Evolutionary conservation across 2,329 filamentous ascomycete species (phyloP).

Genomic region (Triangularia verruculosa): DNA sequence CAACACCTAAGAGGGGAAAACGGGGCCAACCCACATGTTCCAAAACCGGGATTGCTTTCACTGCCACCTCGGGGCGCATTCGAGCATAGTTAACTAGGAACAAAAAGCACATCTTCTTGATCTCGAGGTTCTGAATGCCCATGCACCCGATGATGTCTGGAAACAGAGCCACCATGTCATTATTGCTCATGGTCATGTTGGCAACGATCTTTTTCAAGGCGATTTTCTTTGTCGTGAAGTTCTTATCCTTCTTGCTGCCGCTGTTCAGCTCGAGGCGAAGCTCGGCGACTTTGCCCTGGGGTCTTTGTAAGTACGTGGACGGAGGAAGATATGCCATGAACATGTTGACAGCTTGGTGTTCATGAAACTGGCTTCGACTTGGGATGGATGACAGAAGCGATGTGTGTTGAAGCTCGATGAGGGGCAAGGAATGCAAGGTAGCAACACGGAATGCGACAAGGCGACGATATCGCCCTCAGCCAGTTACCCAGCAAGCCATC

Average conservation of each 20-base stretch:
- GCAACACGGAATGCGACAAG: constrained; percentile 8
- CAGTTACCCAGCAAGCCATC: background rate
- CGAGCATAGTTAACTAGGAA: constrained; percentile 97
- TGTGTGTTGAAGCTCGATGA: background rate
- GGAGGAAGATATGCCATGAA: constrained; percentile 54
- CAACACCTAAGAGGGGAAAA: constrained; percentile 11
- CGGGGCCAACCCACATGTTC: constrained; percentile 58
- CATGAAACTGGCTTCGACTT: constrained; percentile 9
- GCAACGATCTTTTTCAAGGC: constrained; percentile 99
- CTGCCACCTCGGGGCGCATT: constrained; percentile 87
- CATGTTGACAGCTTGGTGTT: constrained; percentile 39
- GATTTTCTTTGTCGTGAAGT: constrained; percentile 91
- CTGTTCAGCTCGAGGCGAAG: constrained; percentile 89
- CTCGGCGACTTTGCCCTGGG: constrained; percentile 98
- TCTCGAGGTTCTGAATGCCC: constrained; percentile 90
- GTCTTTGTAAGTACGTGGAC: constrained; percentile 47
- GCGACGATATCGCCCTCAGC: constrained; percentile 23
- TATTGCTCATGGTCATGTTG: constrained; percentile 99
- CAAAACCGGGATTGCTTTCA: constrained; percentile 87
- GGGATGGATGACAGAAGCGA: background rate
- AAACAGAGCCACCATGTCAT: constrained; percentile 97
- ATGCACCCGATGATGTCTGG: constrained; percentile 95
- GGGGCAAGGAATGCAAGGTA: constrained; percentile 3
- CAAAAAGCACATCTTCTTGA: constrained; percentile 99
- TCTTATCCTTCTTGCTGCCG: constrained; percentile 97